Evolutionary conservation across 352 stramenopile species (phyloP), one percentile per base, ranked within the genome.

Genomic region (Thalassiosira mediterranea): DNA sequence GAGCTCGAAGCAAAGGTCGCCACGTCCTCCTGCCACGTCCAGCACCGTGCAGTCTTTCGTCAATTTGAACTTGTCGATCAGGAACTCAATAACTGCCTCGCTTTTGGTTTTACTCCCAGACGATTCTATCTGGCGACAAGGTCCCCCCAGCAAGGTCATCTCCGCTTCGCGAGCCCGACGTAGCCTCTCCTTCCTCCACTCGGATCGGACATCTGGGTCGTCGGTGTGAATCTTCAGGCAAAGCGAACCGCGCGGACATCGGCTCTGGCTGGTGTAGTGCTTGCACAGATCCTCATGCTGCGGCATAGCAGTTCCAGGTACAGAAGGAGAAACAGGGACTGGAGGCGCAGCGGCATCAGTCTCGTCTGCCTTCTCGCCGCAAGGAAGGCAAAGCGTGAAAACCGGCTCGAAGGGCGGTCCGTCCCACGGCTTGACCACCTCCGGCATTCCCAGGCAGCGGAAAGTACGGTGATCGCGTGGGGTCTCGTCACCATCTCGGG

Each of bases 11-110:
- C 40, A 37, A 25, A 71, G 29, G 15, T 25, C 47, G 19, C 61
- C 61, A 15, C 17, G 19, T 34, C 61, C 61, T 49, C 61, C 61
- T 10, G 61, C 61, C 13, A 71, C 48, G 32, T 66, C 57, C 4
- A 66, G 17, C 13, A 66, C 38, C 3, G 57, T 44, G 37, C 37
- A 15, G 8, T 44, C 37, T 8, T 15, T 44, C 37, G 37, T 44
- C 37, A 44, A 15, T 15, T 44, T 15, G 37, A 44, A 44, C 37
- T 8, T 44, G 8, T 44, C 37, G 37, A 8, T 15, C 8, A 44
- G 37, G 37, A 44, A 44, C 37, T 8, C 37, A 15, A 44, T 15
- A 8, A 15, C 37, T 15, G 8, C 37, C 37, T 8, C 37, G 8
- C 37, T 44, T 15, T 44, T 8, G 37, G 37, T 15, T 15, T 15